Evolutionary conservation across 352 stramenopile species (phyloP), one percentile per base, ranked within the genome.

Genomic region (Pythium sukuiense): DNA sequence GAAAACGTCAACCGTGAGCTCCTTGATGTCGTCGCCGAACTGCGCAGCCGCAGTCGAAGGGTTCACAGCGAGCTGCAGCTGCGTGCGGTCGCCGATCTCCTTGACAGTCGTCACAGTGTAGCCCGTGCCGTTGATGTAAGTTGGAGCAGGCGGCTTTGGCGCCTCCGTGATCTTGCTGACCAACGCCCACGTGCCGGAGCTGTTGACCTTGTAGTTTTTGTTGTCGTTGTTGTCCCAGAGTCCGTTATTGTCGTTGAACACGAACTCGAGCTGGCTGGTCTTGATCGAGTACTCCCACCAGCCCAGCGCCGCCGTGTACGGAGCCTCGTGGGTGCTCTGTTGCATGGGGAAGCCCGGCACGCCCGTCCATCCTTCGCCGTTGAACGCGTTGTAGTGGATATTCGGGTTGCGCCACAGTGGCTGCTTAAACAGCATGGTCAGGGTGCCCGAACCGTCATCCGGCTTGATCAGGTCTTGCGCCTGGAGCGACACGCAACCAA

Each of bases 151-250:
- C 2, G 72, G 58, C 33, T 65, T 70, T 0, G 65, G 63, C 50
- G 63, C 55, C 37, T 61, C 63, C 11, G 58, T 71, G 57, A 76
- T 63, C 62, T 74, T 76, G 59, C 66, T 76, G n/a, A 78, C 70
- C 29, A 83, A 63, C 26, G 75, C 65, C 70, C 67, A 83, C 29
- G 65, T 76, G 18, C 72, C 75, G n/a, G 75, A 48, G 27, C 59
- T 70, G 37, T 70, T 59, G 49, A 79, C 68, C 29, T 70, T 60
- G 66, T 80, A 83, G 73, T 81, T 81, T 50, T 72, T 60, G 55
- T 69, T 75, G 52, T 69, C 46, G 66, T 81, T 81, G 73, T 81
- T 81, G 65, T 83, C 72, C 76, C 75, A 82, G 29, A 69, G 45
- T 13, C 71, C 70, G 65, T 74, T 71, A 67, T 71, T 69, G 67